Evolutionary conservation across 768 basidiomycete species (phyloP), one percentile per base, ranked within the genome.

Genomic region (Mycena epipterygia): DNA sequence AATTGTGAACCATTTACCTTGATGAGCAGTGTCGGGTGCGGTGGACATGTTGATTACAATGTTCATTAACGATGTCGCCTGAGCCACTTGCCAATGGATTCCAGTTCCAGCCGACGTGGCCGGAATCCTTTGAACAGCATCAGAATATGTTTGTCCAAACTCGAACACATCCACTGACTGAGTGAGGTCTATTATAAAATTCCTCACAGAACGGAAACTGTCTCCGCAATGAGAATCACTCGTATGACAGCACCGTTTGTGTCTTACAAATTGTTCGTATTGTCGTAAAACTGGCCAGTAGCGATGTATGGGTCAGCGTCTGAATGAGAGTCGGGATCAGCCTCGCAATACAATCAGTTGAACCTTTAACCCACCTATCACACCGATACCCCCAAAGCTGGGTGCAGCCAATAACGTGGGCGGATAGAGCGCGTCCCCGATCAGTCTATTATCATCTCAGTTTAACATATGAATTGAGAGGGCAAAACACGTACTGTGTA

Each of bases 51-150:
- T 79, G 66, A 94, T 84, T 21, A 89, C 87, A 68, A 95, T 88
- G 77, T 95, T 94, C 70, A 90, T 84, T 56, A 95, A 79, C 0
- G 91, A 92, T 0, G 94, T 95, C 17, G 90, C 85, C 78, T 95
- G 93, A 0, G 94, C 89, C 32, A 94, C 91, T 81, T 95, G 93
- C 93, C 93, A 95, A 76, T 95, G 93, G 41, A 95, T 82, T 41
- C 91, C 93, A 16, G 91, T 93, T 48, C 89, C 92, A 1, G 46
- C 63, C 30, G 49, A 4, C 1, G 57, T 76, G 3, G 90, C 81
- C 39, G 90, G 88, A 67, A 92, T 86, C 60, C 83, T 52, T 21
- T n/a, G 42, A 37, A 32, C 91, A 79, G 75, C 95, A 95, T 39
- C 86, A 44, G 17, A 62, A 44, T 32, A 39, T 6, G 16, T 16